Evolutionary conservation across 192 early-diverging fungal species (phyloP), one percentile per base, ranked within the genome.

Genomic region (Entophlyctis luteolus): DNA sequence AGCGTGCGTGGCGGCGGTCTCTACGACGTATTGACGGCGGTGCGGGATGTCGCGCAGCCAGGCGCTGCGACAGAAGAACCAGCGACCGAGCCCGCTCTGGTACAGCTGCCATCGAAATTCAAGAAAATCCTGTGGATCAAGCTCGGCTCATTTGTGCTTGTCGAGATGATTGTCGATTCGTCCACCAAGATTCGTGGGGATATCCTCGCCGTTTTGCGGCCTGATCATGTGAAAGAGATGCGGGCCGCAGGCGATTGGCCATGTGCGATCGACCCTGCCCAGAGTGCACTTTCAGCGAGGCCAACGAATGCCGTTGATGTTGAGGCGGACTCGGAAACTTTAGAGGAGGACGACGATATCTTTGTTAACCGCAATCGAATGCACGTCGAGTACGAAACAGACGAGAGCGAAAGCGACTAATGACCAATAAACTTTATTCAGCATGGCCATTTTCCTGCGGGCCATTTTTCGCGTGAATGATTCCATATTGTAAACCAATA

Each of bases 401-500:
- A 60, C 10, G 58, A 60, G 3, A 45, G 29, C 2, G 35, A 47
- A 60, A 28, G n/a, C n/a, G n/a, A n/a, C n/a, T n/a, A n/a, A n/a
- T n/a, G n/a, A n/a, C n/a, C n/a, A n/a, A n/a, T n/a, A n/a, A n/a
- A n/a, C n/a, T n/a, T n/a, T n/a, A n/a, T n/a, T n/a, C n/a, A n/a
- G 10, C 10, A 45, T 12, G 12, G n/a, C 42, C 52, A 12, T 12
- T 28, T 14, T 53, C 52, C 52, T 53, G 22, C 14, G 52, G 22
- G 25, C 52, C 52, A 53, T 20, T 6, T 38, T 27, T 28, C 42
- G 16, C 20, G n/a, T 6, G 12, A 27, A 63, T 4, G 23, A 49
- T 32, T 2, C 65, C 53, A 39, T n/a, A 76, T 0, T 69, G 25
- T 50, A 60, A 65, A 35, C 81, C 83, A 52, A 77, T 59, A 14